Percentiles rank a stretch among this genome's conserved stretches.
These are phyloP conservation scores for Albugo laibachii DNA, from an alignment of 352 stramenopile genomes.

Conservation along the genomic window DNA sequence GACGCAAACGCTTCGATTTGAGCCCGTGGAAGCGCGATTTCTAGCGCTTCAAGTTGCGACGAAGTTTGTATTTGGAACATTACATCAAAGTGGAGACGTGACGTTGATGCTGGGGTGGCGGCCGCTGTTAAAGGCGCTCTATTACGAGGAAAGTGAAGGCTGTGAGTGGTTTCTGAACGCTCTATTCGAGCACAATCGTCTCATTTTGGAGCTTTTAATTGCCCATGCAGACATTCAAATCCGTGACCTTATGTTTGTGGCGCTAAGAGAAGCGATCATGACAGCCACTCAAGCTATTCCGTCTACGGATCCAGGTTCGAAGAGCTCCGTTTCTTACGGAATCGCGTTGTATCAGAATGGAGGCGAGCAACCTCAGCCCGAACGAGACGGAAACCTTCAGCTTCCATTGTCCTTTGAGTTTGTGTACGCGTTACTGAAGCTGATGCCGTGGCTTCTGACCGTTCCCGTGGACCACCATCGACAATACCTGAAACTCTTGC, in stretches of 20 bases:
- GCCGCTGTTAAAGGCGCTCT: constrained; percentile 39
- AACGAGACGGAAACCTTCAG: constrained; percentile 6
- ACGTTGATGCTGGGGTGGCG: constrained; percentile 58
- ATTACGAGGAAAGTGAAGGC: constrained; percentile 40
- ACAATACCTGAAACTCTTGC: constrained; percentile 56
- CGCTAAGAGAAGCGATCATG: constrained; percentile 51
- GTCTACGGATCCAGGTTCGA: not conserved
- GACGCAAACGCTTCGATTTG: constrained; percentile 16
- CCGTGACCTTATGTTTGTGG: constrained; percentile 42
- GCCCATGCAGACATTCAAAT: constrained; percentile 44
- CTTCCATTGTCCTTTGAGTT: constrained; percentile 67
- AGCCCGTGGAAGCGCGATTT: constrained; percentile 39
- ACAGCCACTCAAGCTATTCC: constrained; percentile 1
- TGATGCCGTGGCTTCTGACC: constrained; percentile 53
- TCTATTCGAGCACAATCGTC: constrained; percentile 30
- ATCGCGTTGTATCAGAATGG: not conserved
- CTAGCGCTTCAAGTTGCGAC: constrained; percentile 60
- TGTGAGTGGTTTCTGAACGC: constrained; percentile 53
- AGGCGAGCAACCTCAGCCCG: not conserved
- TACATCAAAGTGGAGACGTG: constrained; percentile 66
- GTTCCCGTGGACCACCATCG: constrained; percentile 45
- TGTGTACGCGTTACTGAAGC: constrained; percentile 50
- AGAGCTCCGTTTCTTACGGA: no score
- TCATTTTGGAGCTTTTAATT: constrained; percentile 57
- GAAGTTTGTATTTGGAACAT: constrained; percentile 72